A percentile compares a stretch with the other conserved stretches of the same genome.
These are phyloP conservation scores for Musa beccarii DNA, from an alignment of 176 grass and related monocot species.

Conservation along the genomic window DNA sequence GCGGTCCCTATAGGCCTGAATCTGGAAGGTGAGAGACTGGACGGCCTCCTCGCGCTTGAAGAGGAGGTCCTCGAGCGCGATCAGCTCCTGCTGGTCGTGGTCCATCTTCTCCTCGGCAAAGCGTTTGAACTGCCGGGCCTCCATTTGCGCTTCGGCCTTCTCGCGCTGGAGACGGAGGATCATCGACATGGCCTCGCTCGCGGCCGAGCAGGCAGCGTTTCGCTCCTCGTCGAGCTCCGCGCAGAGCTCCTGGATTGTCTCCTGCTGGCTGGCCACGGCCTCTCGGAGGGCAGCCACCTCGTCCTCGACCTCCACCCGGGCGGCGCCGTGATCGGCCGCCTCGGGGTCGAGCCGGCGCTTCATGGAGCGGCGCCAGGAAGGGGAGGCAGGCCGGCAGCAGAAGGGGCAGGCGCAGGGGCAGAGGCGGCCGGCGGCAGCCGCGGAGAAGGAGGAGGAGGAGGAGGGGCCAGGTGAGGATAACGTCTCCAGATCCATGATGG, in stretches of 20 bases:
- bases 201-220: conserved; percentile 66
- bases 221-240: conserved; percentile 77
- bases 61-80: conserved; percentile 48
- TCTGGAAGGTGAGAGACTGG: conserved; percentile 26
- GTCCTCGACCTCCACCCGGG: conserved; percentile 46
- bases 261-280: conserved; percentile 40
- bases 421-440: background rate
- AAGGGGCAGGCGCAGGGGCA: conserved; percentile 31
- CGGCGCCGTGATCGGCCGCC: conserved; percentile 2
- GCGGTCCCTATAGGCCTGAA: conserved; percentile 40
- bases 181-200: conserved; percentile 97
- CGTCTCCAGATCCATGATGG: background rate
- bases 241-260: conserved; percentile 46
- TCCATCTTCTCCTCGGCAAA: conserved; percentile 96
- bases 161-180: conserved; percentile 88
- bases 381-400: conserved; percentile 36
- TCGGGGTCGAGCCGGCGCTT: conserved; percentile 61
- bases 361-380: conserved; percentile 56
- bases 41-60: conserved; percentile 41
- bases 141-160: conserved; percentile 90
- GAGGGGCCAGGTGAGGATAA: background rate
- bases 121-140: conserved; percentile 89
- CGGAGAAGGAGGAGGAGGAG: background rate
- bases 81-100: conserved; percentile 58
- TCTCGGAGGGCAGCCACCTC: conserved; percentile 54